Evolutionary conservation across 83 land plant genomes (phyloP).

Genomic region (Picea abies): DNA sequence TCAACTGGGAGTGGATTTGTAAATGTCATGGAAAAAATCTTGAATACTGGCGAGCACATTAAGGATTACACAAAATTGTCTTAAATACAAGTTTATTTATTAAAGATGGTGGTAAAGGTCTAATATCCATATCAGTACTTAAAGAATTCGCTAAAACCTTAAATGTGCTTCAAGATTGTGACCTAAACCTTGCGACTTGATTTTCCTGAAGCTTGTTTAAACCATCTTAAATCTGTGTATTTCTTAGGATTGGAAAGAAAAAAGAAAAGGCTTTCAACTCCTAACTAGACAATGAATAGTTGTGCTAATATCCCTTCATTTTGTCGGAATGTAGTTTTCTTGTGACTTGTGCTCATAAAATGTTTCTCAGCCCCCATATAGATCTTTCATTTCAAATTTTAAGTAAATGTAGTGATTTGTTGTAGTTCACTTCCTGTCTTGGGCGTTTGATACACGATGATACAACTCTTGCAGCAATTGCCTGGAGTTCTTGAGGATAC

Average conservation of each 20-base stretch:
- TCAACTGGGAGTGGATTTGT: background rate
- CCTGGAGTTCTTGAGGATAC: background rate
- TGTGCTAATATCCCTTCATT: background rate
- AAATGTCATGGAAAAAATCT: background rate
- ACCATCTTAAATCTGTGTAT: background rate
- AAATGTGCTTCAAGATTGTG: background rate
- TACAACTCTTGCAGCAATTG: background rate
- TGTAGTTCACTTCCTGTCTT: background rate
- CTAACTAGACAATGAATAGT: background rate
- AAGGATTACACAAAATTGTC: background rate
- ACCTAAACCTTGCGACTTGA: background rate
- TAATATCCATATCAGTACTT: no score
- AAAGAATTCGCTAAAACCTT: no score
- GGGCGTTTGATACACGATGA: background rate
- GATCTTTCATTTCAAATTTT: background rate
- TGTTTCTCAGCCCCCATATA: background rate
- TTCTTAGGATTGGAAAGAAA: background rate
- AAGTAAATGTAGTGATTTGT: background rate
- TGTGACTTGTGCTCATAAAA: background rate
- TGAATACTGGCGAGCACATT: background rate
- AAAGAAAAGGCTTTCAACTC: background rate
- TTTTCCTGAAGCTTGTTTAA: background rate
- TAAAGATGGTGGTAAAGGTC: no score
- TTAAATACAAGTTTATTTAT: background rate
- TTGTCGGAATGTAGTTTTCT: conserved; percentile 3